phyloP scores from a whole-genome alignment of 2,329 filamentous ascomycete genomes.

The Dactylellina leptospora region DNA sequence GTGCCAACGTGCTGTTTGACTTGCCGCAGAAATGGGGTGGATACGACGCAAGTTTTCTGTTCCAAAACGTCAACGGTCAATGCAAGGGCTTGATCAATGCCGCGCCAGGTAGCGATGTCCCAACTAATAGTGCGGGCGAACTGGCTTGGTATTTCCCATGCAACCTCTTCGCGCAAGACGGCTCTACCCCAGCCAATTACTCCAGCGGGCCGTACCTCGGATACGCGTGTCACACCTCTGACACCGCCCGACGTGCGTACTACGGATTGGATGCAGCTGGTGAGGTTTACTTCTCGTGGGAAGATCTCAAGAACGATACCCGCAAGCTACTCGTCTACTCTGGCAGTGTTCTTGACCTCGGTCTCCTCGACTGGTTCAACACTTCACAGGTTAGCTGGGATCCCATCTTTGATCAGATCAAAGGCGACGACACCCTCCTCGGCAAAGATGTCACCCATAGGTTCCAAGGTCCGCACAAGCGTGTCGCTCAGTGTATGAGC shows the following conservation, averaged over 20 bases:
- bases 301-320: constrained; percentile 85
- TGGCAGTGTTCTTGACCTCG: constrained; percentile 87
- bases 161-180: constrained; percentile 89
- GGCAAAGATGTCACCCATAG: constrained; percentile 89
- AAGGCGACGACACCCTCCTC: constrained; percentile 74
- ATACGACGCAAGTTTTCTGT: constrained; percentile 94
- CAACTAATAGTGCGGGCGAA: constrained; percentile 75
- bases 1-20: constrained; percentile 85
- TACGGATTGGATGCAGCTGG: constrained; percentile 71
- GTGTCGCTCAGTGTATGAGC: constrained; percentile 83
- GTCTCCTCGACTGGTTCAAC: constrained; percentile 91
- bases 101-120: constrained; percentile 76
- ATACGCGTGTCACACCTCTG: constrained; percentile 86
- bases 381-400: constrained; percentile 78
- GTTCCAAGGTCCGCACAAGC: constrained; percentile 82
- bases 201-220: constrained; percentile 76
- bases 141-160: constrained; percentile 98
- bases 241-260: constrained; percentile 74
- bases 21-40: constrained; percentile 76
- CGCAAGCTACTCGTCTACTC: constrained; percentile 95
- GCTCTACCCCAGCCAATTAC: constrained; percentile 78
- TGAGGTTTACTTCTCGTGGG: constrained; percentile 96
- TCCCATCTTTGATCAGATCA: constrained; percentile 78
- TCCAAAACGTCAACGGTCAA: constrained; percentile 97
- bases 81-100: constrained; percentile 89